Percentiles rank a stretch among this genome's conserved stretches.
Evolutionary conservation across 2,329 filamentous ascomycete species (phyloP).

Genomic region (Cytospora leucostoma): DNA sequence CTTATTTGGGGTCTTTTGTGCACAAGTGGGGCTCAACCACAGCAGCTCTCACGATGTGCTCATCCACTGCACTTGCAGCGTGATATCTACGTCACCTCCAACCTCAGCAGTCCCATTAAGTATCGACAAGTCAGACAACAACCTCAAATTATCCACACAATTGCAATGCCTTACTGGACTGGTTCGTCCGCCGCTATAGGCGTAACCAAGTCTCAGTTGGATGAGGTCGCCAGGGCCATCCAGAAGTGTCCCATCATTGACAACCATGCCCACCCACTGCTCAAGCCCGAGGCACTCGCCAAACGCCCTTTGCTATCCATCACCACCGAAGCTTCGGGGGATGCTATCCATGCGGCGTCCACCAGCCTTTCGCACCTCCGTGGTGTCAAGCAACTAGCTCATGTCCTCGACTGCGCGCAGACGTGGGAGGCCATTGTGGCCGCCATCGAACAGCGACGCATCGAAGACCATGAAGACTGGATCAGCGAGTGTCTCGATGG

Average conservation of each 20-base stretch:
- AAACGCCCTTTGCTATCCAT: slow-evolving; percentile 59
- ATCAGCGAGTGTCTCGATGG: slow-evolving; percentile 66
- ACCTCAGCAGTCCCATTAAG: no score
- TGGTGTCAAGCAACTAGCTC: slow-evolving; percentile 67
- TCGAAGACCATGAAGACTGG: slow-evolving; percentile 55
- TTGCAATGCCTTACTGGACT: slow-evolving; percentile 5
- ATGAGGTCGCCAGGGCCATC: slow-evolving; percentile 45
- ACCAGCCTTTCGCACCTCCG: slow-evolving; percentile 70
- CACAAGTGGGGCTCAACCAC: no score
- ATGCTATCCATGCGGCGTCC: slow-evolving; percentile 63
- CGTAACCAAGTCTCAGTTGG: slow-evolving; percentile 33
- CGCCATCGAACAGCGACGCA: slow-evolving; percentile 45
- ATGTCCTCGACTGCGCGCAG: slow-evolving; percentile 63
- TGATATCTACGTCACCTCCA: no score
- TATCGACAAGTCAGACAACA: no score
- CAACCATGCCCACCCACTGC: slow-evolving; percentile 71
- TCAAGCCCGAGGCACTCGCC: slow-evolving; percentile 51
- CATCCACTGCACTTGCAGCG: no score
- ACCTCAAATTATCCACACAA: not conserved
- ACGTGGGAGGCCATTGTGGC: slow-evolving; percentile 59
- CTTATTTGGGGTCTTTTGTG: no score
- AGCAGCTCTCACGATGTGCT: no score
- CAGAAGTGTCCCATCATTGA: slow-evolving; percentile 66
- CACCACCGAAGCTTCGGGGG: slow-evolving; percentile 71
- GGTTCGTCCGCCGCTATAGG: slow-evolving; percentile 15